These are phyloP conservation scores for Leccinum subtestaceum DNA, from an alignment of 768 basidiomycete species.

Conservation along the genomic window DNA sequence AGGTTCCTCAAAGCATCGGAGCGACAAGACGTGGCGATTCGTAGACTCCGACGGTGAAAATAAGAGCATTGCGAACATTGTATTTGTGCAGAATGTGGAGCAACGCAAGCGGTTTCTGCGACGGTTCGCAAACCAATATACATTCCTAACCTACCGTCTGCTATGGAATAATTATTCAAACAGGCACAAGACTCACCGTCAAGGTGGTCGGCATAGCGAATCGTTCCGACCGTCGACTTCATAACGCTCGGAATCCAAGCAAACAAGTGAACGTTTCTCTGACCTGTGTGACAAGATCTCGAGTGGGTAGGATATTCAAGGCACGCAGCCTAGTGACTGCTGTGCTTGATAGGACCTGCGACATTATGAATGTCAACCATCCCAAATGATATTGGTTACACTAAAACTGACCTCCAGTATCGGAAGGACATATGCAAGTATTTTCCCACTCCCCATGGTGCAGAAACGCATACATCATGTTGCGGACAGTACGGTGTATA, in stretches of 20 bases:
- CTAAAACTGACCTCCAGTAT: constrained; percentile 69
- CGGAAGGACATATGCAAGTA: constrained; percentile 91
- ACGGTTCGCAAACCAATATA: constrained; percentile 76
- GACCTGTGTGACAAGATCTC: constrained; percentile 90
- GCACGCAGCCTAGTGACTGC: constrained; percentile 84
- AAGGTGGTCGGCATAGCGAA: constrained; percentile 81
- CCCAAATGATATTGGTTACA: not conserved
- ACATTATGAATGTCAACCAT: not conserved
- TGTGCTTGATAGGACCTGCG: constrained; percentile 65
- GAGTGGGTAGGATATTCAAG: constrained; percentile 86
- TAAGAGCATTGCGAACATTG: constrained; percentile 65
- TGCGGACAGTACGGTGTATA: constrained; percentile 67
- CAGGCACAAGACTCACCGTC: constrained; percentile 47
- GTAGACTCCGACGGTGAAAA: constrained; percentile 98
- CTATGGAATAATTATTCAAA: not conserved
- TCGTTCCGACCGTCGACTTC: constrained; percentile 48
- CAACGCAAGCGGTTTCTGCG: constrained; percentile 83
- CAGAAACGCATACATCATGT: constrained; percentile 87
- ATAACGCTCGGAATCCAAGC: no score
- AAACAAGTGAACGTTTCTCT: constrained; percentile 59
- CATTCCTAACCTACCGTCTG: constrained; percentile 57
- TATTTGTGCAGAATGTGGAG: constrained; percentile 76
- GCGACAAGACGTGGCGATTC: constrained; percentile 71
- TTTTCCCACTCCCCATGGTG: constrained; percentile 99
- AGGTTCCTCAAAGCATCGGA: constrained; percentile 75